These are phyloP conservation scores for Boletus tylopilopsis DNA, from an alignment of 768 basidiomycete genomes.

Conservation along the genomic window DNA sequence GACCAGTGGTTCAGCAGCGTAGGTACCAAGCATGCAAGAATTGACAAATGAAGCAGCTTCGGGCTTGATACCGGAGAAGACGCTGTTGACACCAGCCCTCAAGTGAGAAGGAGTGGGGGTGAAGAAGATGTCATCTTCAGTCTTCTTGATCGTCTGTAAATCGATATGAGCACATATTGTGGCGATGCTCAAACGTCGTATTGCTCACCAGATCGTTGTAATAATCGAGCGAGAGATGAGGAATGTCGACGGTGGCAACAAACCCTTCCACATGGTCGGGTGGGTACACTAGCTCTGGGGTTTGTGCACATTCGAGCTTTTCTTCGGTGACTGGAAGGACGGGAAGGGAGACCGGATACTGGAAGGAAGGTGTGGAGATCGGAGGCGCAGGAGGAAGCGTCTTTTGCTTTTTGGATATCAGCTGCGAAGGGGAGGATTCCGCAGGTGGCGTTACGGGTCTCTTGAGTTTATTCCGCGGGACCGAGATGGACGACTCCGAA, in stretches of 20 bases:
- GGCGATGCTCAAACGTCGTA: neutral
- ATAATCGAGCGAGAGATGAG: conserved; percentile 30
- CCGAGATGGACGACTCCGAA: neutral
- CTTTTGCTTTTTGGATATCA: conserved; percentile 8
- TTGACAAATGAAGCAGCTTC: conserved; percentile 27
- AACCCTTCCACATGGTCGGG: conserved; percentile 18
- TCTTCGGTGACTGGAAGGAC: neutral
- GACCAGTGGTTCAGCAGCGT: conserved; percentile 1
- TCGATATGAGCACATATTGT: conserved; percentile 12
- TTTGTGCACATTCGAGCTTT: neutral
- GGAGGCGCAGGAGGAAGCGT: neutral
- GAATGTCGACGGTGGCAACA: conserved; percentile 35
- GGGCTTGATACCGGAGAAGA: conserved; percentile 31
- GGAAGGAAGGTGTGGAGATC: neutral
- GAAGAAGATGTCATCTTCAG: neutral
- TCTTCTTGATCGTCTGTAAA: conserved; percentile 6
- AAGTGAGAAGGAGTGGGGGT: conserved; percentile 20
- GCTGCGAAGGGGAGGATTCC: conserved; percentile 4
- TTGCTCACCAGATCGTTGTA: conserved; percentile 18
- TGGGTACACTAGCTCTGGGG: conserved; percentile 17
- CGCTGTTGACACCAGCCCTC: conserved; percentile 16
- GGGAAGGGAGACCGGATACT: conserved; percentile 1
- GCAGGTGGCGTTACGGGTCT: conserved; percentile 1
- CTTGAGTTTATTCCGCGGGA: conserved; percentile 5
- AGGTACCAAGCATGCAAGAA: conserved; percentile 22